Base-by-base conservation (phyloP, 2,329 filamentous ascomycete species). In the Alternaria gaisen region DNA sequence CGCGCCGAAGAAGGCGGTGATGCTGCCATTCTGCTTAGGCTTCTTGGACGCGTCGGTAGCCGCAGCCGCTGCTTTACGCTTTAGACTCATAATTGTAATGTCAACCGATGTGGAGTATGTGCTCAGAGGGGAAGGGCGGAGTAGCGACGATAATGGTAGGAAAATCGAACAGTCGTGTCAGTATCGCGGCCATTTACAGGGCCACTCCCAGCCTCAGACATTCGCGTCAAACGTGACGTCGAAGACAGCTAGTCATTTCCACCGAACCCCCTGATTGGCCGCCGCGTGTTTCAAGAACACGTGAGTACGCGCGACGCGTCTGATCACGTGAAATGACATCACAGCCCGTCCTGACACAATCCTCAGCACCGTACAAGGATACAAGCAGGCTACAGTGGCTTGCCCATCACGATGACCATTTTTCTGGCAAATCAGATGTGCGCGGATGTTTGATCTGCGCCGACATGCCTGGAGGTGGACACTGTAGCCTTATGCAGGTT, bases 1-100 rank as follows among this genome's bases (percentile, higher is more conserved):
- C 18, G 87, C 83, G 14, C 88, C 87, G 73, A 99, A 98, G 84
- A 98, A 98, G 16, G 93, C 91, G 28, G 90, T 94, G 74, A 99
- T 97, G 81, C 85, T 93, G 64, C 85, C 88, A 73, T 95, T 90
- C 54, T 86, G 71, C 67, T 84, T 85, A 38, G 82, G 74, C 70
- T 85, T 85, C 70, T 85, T 85, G 34, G 79, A 74, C 52, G 80
- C 79, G 18, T 81, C 80, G 12, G 81, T 79, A 16, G 79, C 75
- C 24, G 79, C 79, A 38, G 82, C 79, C 55, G 77, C 78, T 34
- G 83, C 82, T 73, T 84, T 84, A 60, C 83, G 82, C 72, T 85
- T 85, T 67, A 85, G 78, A 56, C 81, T 81, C 82, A 84, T 84
- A 61, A 41, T 74, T 60, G 63, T 55, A 41, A 56, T 53, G 42